Evolutionary conservation across 805 yeast genomes (phyloP), one percentile per base, ranked within the genome.

Genomic region (Yamadazyma nakazawae): DNA sequence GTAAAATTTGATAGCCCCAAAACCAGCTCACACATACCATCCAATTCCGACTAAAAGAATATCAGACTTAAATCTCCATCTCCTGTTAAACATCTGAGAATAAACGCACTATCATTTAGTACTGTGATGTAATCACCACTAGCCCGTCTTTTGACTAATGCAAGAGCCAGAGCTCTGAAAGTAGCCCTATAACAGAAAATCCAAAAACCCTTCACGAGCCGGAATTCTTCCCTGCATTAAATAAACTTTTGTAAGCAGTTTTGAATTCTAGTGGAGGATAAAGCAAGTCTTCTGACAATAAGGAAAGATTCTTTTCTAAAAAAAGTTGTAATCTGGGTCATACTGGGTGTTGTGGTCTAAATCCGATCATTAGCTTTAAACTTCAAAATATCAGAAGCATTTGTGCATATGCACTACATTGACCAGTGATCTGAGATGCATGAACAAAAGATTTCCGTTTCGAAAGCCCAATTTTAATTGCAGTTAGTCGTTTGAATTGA

Each of bases 31-130:
- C 4, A 45, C 48, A 34, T 45, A 45, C 48, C 48, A 45, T 45
- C 31, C 48, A 45, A 45, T 40, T 40, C 48, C 48, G 39, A 31
- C 26, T 24, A 40, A 30, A 14, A 37, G 47, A 43, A 43, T 43
- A 43, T 37, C 38, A 16, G 28, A 11, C 40, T 31, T 25, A 43
- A 21, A 10, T 26, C 28, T 10, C 14, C 40, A 42, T 42, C 45
- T 9, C 18, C 39, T 19, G 30, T 34, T 42, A 43, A 43, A 24
- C 42, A 37, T 14, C 25, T 14, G 19, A 26, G 39, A 31, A 5
- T 32, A 17, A 25, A 32, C 47, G 42, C 32, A 43, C 47, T 32
- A 31, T n/a, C 14, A 11, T 13, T 19, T 17, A 24, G 30, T 37
- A 43, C 39, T 43, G 39, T 34, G 37, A 14, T 14, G 18, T 18